Base-by-base conservation (phyloP, 208 protist species). In the Baffinella frigidus region DNA sequence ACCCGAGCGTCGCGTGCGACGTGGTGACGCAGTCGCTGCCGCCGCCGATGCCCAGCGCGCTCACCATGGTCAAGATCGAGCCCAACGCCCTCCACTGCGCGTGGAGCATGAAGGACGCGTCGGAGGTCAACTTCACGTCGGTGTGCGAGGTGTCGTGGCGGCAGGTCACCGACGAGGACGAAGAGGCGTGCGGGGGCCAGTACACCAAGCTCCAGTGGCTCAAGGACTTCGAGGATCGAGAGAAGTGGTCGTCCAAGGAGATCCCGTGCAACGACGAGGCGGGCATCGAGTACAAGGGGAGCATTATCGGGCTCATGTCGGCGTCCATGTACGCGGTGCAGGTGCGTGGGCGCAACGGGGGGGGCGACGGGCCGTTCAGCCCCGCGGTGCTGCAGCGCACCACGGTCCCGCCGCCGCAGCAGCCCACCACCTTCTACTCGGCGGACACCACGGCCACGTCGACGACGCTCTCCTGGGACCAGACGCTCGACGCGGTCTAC, bases 141-240 rank as follows among this genome's bases (percentile, higher is more conserved):
- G 83, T 90, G 9, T 90, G 83, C 83, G 83, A 90, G 83, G 83
- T 90, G 62, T n/a, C 20, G n/a, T 90, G 83, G 83, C 30, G 83
- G 36, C 51, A 90, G 64, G 50, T 90, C 7, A 33, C 17, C 17
- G 77, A 87, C 39, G 77, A 87, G 77, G 33, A 17, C 27, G 71
- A 80, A 24, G 68, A 74, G 4, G 77, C 77, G 27, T 14, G 11
- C 11, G 39, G 17, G 14, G 71, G 71, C 14, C 11, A n/a, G 11
- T 33, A 11, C 11, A 3, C 77, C 30, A 41, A 71, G 38, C 7
- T 87, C 36, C 51, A 44, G 38, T 11, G 83, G 4, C 0, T 51
- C 4, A 3, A 45, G 50, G 83, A 90, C 7, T 11, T 17, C 9
- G 83, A 90, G 83, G 45, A 90, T 17, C 36, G 61, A 1, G 83